These are phyloP conservation scores for Aspergillus unguis DNA, from an alignment of 2,329 filamentous ascomycete genomes.

Conservation along the genomic window DNA sequence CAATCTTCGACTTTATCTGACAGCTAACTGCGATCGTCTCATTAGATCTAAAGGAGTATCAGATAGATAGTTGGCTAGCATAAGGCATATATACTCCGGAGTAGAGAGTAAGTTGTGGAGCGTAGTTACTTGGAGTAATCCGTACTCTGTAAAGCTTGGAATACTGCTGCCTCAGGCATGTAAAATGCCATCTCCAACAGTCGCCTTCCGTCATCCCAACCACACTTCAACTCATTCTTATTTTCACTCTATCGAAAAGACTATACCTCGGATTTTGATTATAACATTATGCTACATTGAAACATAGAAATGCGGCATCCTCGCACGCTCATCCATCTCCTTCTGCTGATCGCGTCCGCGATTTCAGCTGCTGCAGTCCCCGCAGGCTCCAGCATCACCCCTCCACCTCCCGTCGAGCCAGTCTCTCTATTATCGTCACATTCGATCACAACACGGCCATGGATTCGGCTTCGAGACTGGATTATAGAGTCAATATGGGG, in stretches of 20 bases:
- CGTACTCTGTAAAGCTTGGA: too few relatives aligned
- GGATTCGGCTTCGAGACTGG: slow-evolving; percentile 41
- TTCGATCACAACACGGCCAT: slow-evolving; percentile 33
- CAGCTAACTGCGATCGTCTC: background rate
- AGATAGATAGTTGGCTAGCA: background rate
- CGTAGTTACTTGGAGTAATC: too few relatives aligned
- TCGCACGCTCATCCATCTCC: slow-evolving; percentile 13
- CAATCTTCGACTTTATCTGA: background rate
- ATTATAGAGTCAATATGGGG: slow-evolving; percentile 45
- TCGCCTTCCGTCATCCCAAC: too few relatives aligned
- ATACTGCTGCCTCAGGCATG: slow-evolving; percentile 7
- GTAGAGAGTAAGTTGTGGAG: too few relatives aligned
- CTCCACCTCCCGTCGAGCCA: slow-evolving; percentile 31
- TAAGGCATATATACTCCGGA: too few relatives aligned
- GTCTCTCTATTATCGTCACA: slow-evolving; percentile 26
- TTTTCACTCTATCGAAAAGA: too few relatives aligned
- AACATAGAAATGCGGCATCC: slow-evolving; percentile 14
- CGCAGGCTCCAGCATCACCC: slow-evolving; percentile 35
- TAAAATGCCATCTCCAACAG: background rate
- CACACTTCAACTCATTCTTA: too few relatives aligned
- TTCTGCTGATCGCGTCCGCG: slow-evolving; percentile 18
- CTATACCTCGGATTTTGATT: too few relatives aligned
- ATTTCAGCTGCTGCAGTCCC: slow-evolving; percentile 30
- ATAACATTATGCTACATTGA: too few relatives aligned
- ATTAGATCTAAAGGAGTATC: background rate